Conservation (phyloP, 495 filamentous ascomycete genomes). For the Hypoxylon subgilvum region DNA sequence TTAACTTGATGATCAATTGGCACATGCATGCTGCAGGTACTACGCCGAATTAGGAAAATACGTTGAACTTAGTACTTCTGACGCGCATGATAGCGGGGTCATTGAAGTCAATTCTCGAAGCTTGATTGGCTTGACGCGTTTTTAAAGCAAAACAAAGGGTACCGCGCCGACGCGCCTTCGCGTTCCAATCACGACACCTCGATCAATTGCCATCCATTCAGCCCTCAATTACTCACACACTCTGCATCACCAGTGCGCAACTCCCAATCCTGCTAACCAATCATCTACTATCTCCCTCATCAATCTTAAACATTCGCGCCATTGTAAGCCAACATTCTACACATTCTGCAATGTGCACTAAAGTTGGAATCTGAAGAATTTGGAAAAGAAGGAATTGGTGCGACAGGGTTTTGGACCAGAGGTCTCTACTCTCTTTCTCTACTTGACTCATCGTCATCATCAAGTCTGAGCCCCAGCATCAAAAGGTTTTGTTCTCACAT, state of each 20-base stretch:
- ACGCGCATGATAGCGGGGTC: conserved; percentile 1
- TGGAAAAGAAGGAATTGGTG: conserved; percentile 3
- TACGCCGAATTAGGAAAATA: background rate
- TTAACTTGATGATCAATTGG: no score
- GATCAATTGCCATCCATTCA: background rate
- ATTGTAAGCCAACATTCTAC: conserved; percentile 28
- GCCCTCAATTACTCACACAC: conserved; percentile 15
- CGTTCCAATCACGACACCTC: conserved; percentile 21
- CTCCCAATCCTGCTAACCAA: conserved; percentile 28
- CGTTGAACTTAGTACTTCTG: conserved; percentile 3
- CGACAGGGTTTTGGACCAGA: background rate
- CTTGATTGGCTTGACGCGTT: conserved; percentile 32
- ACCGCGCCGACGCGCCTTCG: conserved; percentile 21
- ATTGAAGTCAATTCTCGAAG: conserved; percentile 12
- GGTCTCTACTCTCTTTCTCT: no score
- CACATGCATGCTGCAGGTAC: no score
- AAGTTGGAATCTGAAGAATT: conserved; percentile 9
- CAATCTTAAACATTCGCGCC: conserved; percentile 38
- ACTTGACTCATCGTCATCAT: no score
- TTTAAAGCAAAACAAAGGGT: conserved; percentile 30
- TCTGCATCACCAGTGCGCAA: conserved; percentile 11
- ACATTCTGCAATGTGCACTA: background rate
- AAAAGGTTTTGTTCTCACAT: no score
- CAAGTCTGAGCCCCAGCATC: background rate
- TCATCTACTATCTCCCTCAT: conserved; percentile 26